Evolutionary conservation across 2,329 filamentous ascomycete genomes (phyloP).

Genomic region (Orbilia oligospora): DNA sequence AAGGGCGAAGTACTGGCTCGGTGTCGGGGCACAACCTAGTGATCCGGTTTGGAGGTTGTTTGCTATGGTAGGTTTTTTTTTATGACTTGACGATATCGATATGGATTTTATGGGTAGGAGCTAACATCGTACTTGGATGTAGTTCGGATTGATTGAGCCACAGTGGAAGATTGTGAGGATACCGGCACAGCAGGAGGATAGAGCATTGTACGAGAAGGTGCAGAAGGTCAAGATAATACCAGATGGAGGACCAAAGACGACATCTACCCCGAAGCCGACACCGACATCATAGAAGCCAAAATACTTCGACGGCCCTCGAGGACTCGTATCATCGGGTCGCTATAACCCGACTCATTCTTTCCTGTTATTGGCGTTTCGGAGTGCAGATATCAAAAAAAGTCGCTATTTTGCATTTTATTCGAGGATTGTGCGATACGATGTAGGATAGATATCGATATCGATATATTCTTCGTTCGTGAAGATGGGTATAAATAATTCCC

Average conservation of each 20-base stretch:
- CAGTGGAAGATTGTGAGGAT: conserved; percentile 62
- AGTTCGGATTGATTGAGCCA: conserved; percentile 63
- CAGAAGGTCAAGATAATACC: conserved; percentile 58
- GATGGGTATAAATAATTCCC: conserved; percentile 15
- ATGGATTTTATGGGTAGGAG: neutral
- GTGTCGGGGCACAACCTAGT: conserved; percentile 94
- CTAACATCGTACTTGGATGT: no score
- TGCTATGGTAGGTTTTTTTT: conserved; percentile 75
- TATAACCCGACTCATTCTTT: neutral
- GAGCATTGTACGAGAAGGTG: conserved; percentile 49
- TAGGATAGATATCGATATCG: conserved; percentile 34
- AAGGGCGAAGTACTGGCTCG: conserved; percentile 93
- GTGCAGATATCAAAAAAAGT: conserved; percentile 16
- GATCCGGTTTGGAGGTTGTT: conserved; percentile 90
- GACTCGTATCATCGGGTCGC: neutral
- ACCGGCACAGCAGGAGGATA: conserved; percentile 59
- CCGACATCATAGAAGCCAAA: neutral
- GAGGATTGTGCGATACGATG: neutral
- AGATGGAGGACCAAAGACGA: conserved; percentile 21
- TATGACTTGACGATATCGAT: conserved; percentile 4
- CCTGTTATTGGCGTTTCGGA: conserved; percentile 37
- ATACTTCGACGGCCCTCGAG: neutral
- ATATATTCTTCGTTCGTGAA: neutral
- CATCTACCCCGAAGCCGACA: conserved; percentile 18
- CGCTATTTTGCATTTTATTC: neutral